A percentile compares a stretch with the other conserved stretches of the same genome.
phyloP scores from a whole-genome alignment of 1,284 basidiomycete species.

The Cystobasidium sp. region DNA sequence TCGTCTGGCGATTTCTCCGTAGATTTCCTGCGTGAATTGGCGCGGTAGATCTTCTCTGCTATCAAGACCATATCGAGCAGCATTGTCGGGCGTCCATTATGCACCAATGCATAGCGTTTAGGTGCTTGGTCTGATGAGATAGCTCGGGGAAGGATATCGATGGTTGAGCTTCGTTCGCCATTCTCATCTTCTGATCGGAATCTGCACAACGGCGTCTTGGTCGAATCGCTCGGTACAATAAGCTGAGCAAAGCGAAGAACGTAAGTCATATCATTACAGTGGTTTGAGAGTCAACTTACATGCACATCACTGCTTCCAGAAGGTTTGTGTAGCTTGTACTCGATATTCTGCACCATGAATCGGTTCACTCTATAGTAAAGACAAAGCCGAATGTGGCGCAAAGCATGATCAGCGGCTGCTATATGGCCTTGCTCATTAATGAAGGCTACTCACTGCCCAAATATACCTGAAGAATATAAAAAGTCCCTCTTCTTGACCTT shows the following conservation, averaged over 20 bases:
- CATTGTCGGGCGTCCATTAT: conserved; percentile 10
- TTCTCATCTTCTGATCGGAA: conserved; percentile 5
- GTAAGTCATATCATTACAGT: neutral
- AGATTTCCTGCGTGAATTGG: neutral
- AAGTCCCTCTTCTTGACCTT: conserved; percentile 22
- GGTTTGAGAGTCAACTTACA: neutral
- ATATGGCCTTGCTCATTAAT: neutral
- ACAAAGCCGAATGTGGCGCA: neutral
- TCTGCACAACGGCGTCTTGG: conserved; percentile 7
- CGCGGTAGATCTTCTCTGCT: conserved; percentile 8
- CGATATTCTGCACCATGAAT: conserved; percentile 14
- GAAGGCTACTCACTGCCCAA: neutral
- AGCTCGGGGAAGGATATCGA: conserved; percentile 5
- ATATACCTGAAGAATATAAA: conserved; percentile 1
- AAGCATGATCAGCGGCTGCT: neutral
- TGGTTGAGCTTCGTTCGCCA: conserved; percentile 9
- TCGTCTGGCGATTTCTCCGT: neutral
- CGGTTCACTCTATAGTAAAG: neutral
- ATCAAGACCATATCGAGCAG: conserved; percentile 10
- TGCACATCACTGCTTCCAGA: neutral
- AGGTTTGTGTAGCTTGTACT: conserved; percentile 9
- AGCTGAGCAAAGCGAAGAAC: neutral
- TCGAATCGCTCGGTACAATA: neutral
- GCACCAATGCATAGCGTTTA: neutral
- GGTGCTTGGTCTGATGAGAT: neutral